phyloP scores from a whole-genome alignment of 371 early-diverging fungal species.

The Chytridiales sp. region DNA sequence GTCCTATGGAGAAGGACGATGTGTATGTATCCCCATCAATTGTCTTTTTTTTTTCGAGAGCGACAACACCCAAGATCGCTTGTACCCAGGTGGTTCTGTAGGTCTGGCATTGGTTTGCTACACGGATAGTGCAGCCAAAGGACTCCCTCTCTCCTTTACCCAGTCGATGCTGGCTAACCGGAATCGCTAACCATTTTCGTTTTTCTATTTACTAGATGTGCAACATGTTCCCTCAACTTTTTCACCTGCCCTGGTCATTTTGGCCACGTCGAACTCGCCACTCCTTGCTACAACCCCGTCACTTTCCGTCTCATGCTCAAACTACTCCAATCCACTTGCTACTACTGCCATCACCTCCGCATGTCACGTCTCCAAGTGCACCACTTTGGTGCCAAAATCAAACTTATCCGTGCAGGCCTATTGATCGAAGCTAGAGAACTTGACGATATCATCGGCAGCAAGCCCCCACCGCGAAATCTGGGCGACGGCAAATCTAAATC shows the following conservation, averaged over 20 bases:
- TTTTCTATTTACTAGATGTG: constrained; percentile 66
- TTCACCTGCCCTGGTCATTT: constrained; percentile 97
- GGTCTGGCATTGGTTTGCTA: background rate
- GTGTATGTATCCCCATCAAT: constrained; percentile 52
- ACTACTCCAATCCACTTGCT: constrained; percentile 84
- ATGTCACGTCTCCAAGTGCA: constrained; percentile 55
- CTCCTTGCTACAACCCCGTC: constrained; percentile 95
- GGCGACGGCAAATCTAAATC: background rate
- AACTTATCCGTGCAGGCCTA: constrained; percentile 53
- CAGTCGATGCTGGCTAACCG: background rate
- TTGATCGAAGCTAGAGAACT: constrained; percentile 79
- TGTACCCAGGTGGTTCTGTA: too few species aligned
- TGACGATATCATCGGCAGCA: constrained; percentile 57
- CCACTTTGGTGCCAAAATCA: constrained; percentile 42
- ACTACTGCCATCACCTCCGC: constrained; percentile 88
- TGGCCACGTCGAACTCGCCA: constrained; percentile 98
- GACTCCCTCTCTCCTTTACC: too few species aligned
- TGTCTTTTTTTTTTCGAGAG: too few species aligned
- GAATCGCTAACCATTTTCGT: background rate
- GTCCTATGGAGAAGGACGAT: constrained; percentile 79
- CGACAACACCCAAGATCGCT: too few species aligned
- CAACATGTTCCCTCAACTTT: constrained; percentile 82
- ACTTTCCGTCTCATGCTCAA: constrained; percentile 85
- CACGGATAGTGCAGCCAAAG: background rate
- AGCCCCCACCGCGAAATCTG: background rate